Evolutionary conservation across 768 basidiomycete species (phyloP).

Genomic region (Gautieria morchelliformis): DNA sequence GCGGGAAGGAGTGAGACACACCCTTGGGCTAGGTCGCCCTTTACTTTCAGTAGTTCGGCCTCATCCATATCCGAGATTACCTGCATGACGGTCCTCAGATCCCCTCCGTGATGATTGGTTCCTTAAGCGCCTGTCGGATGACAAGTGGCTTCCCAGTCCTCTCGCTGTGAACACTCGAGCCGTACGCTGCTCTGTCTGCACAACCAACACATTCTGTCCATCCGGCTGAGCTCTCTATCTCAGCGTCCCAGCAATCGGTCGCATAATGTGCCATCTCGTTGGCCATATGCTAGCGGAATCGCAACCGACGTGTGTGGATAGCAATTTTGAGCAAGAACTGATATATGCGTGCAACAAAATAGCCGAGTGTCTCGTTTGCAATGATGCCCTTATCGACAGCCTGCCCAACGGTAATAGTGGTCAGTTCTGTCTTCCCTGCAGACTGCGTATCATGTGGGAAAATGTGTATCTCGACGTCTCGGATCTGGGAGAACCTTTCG

Average conservation of each 20-base stretch:
- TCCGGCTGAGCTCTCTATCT: slow-evolving; percentile 84
- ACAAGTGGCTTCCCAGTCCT: slow-evolving; percentile 79
- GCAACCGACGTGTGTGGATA: slow-evolving; percentile 69
- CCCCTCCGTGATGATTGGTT: slow-evolving; percentile 77
- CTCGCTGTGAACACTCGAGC: slow-evolving; percentile 79
- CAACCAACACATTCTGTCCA: slow-evolving; percentile 99
- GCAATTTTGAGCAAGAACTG: slow-evolving; percentile 84
- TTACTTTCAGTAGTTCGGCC: slow-evolving; percentile 50
- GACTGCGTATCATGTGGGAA: slow-evolving; percentile 78
- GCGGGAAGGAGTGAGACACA: slow-evolving; percentile 26
- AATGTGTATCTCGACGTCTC: slow-evolving; percentile 62
- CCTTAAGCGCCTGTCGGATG: slow-evolving; percentile 77
- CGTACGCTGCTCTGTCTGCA: slow-evolving; percentile 96
- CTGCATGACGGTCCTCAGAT: slow-evolving; percentile 58
- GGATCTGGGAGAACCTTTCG: slow-evolving; percentile 72
- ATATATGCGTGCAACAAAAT: too few species aligned
- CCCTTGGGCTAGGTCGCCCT: slow-evolving; percentile 69
- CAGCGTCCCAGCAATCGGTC: slow-evolving; percentile 98
- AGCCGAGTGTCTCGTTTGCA: too few species aligned
- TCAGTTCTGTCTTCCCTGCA: too few species aligned
- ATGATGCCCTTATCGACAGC: too few species aligned
- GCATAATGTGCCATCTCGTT: too few species aligned
- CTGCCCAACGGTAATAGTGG: too few species aligned
- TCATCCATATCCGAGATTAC: slow-evolving; percentile 59
- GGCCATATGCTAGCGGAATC: slow-evolving; percentile 99